A percentile compares a stretch with the other conserved stretches of the same genome.
Evolutionary conservation across 768 basidiomycete genomes (phyloP).

Genomic region (Boletus sensibilis): DNA sequence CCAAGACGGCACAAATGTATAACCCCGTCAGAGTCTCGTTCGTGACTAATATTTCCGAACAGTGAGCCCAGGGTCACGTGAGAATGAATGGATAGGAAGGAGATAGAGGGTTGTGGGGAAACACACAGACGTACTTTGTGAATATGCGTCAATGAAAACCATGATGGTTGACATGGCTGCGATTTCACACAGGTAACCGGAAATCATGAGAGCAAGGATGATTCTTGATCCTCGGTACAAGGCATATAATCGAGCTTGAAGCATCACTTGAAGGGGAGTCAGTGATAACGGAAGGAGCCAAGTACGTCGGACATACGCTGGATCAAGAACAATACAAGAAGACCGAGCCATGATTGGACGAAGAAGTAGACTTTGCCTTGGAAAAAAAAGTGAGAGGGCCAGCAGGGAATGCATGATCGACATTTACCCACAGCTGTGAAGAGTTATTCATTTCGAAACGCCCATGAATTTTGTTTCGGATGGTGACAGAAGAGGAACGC

Average conservation of each 20-base stretch:
- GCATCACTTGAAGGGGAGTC: slow-evolving; percentile 7
- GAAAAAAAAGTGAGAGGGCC: background rate
- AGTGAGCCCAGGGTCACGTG: no score
- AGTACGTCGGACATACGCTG: background rate
- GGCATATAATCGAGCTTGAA: slow-evolving; percentile 14
- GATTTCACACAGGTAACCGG: slow-evolving; percentile 4
- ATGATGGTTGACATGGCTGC: background rate
- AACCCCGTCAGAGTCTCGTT: background rate
- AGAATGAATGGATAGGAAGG: background rate
- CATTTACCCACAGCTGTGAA: slow-evolving; percentile 5
- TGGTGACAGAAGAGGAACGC: background rate
- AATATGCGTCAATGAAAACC: no score
- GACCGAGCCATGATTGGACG: background rate
- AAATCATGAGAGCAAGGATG: slow-evolving; percentile 3
- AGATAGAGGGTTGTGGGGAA: background rate
- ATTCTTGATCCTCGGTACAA: slow-evolving; percentile 7
- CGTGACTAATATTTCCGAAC: background rate
- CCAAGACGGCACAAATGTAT: background rate
- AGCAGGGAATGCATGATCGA: background rate
- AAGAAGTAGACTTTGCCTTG: slow-evolving; percentile 8
- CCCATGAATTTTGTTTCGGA: background rate
- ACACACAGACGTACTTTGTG: background rate
- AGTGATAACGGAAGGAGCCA: background rate
- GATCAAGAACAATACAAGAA: slow-evolving; percentile 1
- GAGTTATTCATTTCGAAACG: background rate